Evolutionary conservation across 768 basidiomycete species (phyloP).

Genomic region (Boletus patriciae): DNA sequence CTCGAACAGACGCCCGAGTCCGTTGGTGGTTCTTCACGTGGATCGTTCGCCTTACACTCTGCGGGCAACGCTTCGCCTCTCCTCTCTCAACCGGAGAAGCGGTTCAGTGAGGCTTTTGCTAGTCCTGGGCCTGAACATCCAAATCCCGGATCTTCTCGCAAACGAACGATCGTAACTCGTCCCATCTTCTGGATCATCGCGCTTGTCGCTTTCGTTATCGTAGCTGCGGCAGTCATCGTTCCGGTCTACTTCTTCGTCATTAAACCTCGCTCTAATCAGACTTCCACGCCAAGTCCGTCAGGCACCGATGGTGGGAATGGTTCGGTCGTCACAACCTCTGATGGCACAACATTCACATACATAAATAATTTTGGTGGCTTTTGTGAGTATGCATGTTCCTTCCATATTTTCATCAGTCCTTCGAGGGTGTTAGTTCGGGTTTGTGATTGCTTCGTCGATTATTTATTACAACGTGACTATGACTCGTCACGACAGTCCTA

Average conservation of each 20-base stretch:
- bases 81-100: conserved; percentile 22
- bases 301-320: conserved; percentile 49
- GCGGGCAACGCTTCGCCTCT: conserved; percentile 26
- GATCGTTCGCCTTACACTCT: conserved; percentile 21
- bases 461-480: background rate
- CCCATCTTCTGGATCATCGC: conserved; percentile 31
- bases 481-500: background rate
- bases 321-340: conserved; percentile 56
- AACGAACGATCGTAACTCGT: conserved; percentile 18
- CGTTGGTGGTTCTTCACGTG: conserved; percentile 19
- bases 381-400: conserved; percentile 45
- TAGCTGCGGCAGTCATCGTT: conserved; percentile 42
- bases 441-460: background rate
- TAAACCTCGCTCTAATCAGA: conserved; percentile 16
- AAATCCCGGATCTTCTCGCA: conserved; percentile 4
- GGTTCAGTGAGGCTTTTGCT: conserved; percentile 5
- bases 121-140: background rate
- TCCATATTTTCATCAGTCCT: background rate
- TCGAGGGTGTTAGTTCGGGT: background rate
- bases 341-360: conserved; percentile 77
- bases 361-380: conserved; percentile 74
- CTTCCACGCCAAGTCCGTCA: background rate
- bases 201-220: conserved; percentile 29
- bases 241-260: conserved; percentile 39
- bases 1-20: conserved; percentile 24